These are phyloP conservation scores for Vigna mungo DNA, from an alignment of 306 rosid species.

Conservation along the genomic window DNA sequence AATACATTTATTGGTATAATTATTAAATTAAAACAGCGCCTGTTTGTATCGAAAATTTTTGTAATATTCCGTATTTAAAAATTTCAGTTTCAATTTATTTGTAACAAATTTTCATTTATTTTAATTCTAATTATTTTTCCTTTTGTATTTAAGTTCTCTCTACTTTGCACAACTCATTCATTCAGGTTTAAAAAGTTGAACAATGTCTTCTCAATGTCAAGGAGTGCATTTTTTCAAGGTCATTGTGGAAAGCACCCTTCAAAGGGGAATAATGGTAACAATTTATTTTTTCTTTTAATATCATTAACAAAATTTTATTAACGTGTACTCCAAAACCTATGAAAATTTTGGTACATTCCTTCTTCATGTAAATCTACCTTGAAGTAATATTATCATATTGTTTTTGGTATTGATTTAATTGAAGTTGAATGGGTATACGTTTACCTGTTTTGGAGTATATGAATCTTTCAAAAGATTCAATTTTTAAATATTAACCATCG, in stretches of 20 bases:
- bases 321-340: neutral
- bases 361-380: neutral
- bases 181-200: neutral
- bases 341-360: neutral
- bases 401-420: too few species aligned
- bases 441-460: too few species aligned
- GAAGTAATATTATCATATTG: too few species aligned
- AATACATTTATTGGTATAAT: too few species aligned
- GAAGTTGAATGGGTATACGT: too few species aligned
- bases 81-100: neutral
- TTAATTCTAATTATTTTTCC: neutral
- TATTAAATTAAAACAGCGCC: too few species aligned
- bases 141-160: too few species aligned
- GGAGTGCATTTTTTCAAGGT: slow-evolving; percentile 41
- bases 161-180: too few species aligned
- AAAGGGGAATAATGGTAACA: slow-evolving; percentile 30
- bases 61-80: neutral
- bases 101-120: neutral
- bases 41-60: neutral
- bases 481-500: too few species aligned
- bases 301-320: neutral
- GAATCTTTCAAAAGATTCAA: too few species aligned
- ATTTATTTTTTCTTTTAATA: neutral
- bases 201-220: slow-evolving; percentile 9
- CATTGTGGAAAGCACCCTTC: slow-evolving; percentile 33